Evolutionary conservation across 352 stramenopile species (phyloP), one percentile per base, ranked within the genome.

Genomic region (Phytophthora chlamydospora): DNA sequence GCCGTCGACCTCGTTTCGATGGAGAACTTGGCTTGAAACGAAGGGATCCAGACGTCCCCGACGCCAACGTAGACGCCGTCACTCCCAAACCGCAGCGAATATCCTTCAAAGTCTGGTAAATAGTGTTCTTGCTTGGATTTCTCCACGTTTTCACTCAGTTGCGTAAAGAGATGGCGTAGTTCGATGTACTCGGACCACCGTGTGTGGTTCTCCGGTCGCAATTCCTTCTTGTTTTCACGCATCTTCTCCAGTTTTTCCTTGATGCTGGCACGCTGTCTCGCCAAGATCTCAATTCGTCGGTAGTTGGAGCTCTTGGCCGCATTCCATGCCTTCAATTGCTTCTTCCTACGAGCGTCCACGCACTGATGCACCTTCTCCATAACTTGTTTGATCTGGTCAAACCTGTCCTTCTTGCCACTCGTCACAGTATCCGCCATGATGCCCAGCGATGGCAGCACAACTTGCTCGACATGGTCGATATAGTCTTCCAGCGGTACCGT

Each of bases 171-270:
- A 29, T 85, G 80, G 5, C 83, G 81, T 10, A 92, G 47, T 44
- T 92, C 83, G 40, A 90, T 78, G 40, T 85, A 91, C 44, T 90
- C 83, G n/a, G 78, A 66, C 80, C 78, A 88, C 16, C 79, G 38
- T 0, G 42, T 40, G 16, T 79, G 71, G 33, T 89, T 87, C 7
- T 83, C 78, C 4, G 77, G 80, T 12, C 66, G 70, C 17, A 86
- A 40, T 7, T 83, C 66, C n/a, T 52, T 60, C 4, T 51, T 49
- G 11, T 71, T 68, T 2, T 68, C 67, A 2, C 68, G 79, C 78
- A 89, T 89, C n/a, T 73, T 72, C 7, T 88, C 76, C 4, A 92
- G 69, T 42, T 75, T 81, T 19, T 81, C 76, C 7, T 83, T 73
- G 32, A 92, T 90, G 21, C 62, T 80, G 29, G 72, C 56, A 9